Evolutionary conservation across 2,329 filamentous ascomycete genomes (phyloP), one percentile per base, ranked within the genome.

Genomic region (Fusarium compactum): DNA sequence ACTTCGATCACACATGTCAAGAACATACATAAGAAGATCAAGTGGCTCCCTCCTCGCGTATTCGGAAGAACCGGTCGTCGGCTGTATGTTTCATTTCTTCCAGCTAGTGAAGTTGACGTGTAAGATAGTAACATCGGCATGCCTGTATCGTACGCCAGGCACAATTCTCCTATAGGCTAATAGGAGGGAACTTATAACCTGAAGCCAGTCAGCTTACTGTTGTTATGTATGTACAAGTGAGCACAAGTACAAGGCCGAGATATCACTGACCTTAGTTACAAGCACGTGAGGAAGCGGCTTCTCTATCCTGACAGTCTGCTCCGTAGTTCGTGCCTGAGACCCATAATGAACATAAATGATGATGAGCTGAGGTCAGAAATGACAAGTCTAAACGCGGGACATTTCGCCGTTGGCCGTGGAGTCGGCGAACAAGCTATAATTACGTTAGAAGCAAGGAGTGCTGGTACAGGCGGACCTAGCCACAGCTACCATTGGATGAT

Each of bases 161-260:
- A 58, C 34, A 65, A 41, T 58, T 65, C 46, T 58, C 60, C 53
- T n/a, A 59, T 65, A 64, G 46, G 43, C 30, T 11, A n/a, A 52
- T 10, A 18, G 20, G n/a, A 52, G 34, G 41, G 24, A 52, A 32
- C 34, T 41, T 52, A n/a, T 14, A 9, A 18, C 11, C 20, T 41
- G 32, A n/a, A 41, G 32, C 11, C 24, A 29, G 24, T 41, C 50
- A 29, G 50, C 50, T 41, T 52, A 41, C 24, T 20, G 22, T 16
- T 41, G 14, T n/a, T 34, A 24, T 29, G 30, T 27, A 24, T 16
- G 12, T 50, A 41, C 24, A 22, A 22, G 22, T 27, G 30, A 20
- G 51, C 22, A 41, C 22, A 29, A 41, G 27, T 24, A 27, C 32
- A 40, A 56, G 43, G 24, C 29, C 16, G 22, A 18, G 25, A 47